phyloP scores from a whole-genome alignment of 2,329 filamentous ascomycete genomes.

The Curvularia eragrostidis region DNA sequence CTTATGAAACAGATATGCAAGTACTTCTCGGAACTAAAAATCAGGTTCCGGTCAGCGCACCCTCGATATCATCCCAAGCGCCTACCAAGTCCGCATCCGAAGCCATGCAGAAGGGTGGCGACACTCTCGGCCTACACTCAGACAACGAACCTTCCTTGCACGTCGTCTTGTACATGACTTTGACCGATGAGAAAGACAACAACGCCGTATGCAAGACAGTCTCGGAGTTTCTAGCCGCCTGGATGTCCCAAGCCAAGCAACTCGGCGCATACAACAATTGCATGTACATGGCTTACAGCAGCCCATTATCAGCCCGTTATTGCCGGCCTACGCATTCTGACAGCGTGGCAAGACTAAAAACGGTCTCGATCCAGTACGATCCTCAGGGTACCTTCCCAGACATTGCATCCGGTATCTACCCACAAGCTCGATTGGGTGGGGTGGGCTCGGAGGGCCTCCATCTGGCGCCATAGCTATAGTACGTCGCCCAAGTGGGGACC shows the following conservation, averaged over 20 bases:
- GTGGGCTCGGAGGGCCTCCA: too few relatives aligned
- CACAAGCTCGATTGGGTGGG: constrained; percentile 16
- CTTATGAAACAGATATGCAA: constrained; percentile 27
- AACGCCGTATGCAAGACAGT: constrained; percentile 22
- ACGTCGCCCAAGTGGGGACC: too few relatives aligned
- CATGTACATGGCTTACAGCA: constrained; percentile 57
- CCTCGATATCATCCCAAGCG: constrained; percentile 24
- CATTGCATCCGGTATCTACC: constrained; percentile 13
- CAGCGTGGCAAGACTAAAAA: constrained; percentile 36
- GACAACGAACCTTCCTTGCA: constrained; percentile 24
- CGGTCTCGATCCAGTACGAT: constrained; percentile 19
- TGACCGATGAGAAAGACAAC: constrained; percentile 30
- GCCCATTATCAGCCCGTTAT: constrained; percentile 52
- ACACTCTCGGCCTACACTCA: constrained; percentile 32
- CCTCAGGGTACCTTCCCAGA: constrained; percentile 18
- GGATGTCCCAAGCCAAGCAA: constrained; percentile 9
- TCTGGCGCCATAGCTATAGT: background rate
- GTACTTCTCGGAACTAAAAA: constrained; percentile 23
- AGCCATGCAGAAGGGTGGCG: constrained; percentile 34
- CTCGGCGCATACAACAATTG: constrained; percentile 17
- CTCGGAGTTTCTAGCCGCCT: constrained; percentile 17
- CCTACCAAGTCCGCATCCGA: constrained; percentile 28
- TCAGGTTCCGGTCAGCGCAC: background rate
- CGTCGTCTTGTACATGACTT: constrained; percentile 27
- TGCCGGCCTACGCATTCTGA: constrained; percentile 43